Evolutionary conservation across 78 protist genomes (phyloP).

Genomic region (Tieghemostelium lacteum): DNA sequence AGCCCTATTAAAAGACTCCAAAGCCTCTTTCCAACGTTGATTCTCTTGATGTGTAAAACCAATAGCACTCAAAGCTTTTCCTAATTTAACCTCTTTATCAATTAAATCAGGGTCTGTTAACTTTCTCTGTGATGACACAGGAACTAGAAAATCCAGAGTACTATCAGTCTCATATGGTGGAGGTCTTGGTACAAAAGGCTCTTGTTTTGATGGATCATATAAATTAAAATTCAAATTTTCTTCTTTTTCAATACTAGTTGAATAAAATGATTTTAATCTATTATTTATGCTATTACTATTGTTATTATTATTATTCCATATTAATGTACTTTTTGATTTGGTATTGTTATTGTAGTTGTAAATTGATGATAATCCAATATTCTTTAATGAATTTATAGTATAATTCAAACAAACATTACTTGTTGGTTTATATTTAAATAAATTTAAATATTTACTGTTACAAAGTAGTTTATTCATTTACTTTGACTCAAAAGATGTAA

Average conservation of each 20-base stretch:
- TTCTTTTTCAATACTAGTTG: background rate
- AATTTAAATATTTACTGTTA: too few species aligned
- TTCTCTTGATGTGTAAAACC: slow-evolving; percentile 58
- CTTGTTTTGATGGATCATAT: background rate
- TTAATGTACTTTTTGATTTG: background rate
- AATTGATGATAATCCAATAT: too few species aligned
- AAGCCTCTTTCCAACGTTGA: slow-evolving; percentile 31
- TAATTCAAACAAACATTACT: too few species aligned
- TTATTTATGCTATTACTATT: background rate
- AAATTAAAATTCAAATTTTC: slow-evolving; percentile 28
- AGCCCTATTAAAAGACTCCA: slow-evolving; percentile 60
- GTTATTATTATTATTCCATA: background rate
- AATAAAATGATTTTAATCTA: too few species aligned
- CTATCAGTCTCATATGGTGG: slow-evolving; percentile 45
- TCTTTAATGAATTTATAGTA: background rate
- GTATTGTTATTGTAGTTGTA: background rate
- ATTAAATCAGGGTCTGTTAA: background rate
- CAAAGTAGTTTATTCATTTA: background rate
- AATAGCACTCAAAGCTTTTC: slow-evolving; percentile 51
- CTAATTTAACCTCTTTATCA: slow-evolving; percentile 11
- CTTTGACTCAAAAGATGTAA: too few species aligned
- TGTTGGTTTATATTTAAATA: too few species aligned
- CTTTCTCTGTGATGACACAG: slow-evolving; percentile 14
- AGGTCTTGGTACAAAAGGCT: slow-evolving; percentile 34
- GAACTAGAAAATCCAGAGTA: slow-evolving; percentile 35